Base-by-base conservation (phyloP, 2,329 filamentous ascomycete species). In the Tolypocladium ophioglossoides region DNA sequence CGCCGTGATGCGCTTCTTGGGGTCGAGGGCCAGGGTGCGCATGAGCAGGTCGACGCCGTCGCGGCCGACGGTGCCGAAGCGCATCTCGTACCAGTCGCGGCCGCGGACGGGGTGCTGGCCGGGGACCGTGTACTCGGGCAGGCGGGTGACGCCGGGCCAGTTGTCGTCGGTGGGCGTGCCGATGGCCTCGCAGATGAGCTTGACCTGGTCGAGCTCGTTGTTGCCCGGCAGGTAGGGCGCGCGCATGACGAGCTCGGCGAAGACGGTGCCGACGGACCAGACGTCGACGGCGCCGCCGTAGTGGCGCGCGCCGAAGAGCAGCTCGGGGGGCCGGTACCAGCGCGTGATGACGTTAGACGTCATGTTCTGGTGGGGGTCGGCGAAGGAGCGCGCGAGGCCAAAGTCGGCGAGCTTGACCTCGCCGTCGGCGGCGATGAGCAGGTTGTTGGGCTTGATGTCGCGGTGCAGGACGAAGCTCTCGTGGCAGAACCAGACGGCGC, bases 391-490 rank as follows among this genome's bases (percentile, higher is more conserved):
- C 7, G 94, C 94, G 37, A 99, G 84, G 78, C 94, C 94, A 64
- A 99, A 99, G 86, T 99, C 94, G 38, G 92, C 94, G 51, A 99
- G 82, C 70, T 97, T 97, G 66, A 99, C 84, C 65, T 92, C 89
- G 50, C 94, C 92, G 67, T 96, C 89, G 44, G 89, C 87, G 24
- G 91, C 91, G 63, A 99, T 95, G 56, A 99, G 79, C 71, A 97
- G 75, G 74, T 99, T 99, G 80, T 97, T 97, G 50, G 92, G 92
- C 73, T 99, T 99, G 77, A 99, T 97, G 76, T 99, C 94, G 63
- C 94, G 89, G 72, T 99, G 94, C 34, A 99, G 79, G 20, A 99
- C 83, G 63, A 87, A 92, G 69, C 94, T 95, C 67, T 91, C 89
- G 71, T 99, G 94, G 71, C 94, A 97, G 76, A 95, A 99, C 86